Evolutionary conservation across 2,329 filamentous ascomycete genomes (phyloP), one percentile per base, ranked within the genome.

Genomic region (Chalaropsis ovoidea): DNA sequence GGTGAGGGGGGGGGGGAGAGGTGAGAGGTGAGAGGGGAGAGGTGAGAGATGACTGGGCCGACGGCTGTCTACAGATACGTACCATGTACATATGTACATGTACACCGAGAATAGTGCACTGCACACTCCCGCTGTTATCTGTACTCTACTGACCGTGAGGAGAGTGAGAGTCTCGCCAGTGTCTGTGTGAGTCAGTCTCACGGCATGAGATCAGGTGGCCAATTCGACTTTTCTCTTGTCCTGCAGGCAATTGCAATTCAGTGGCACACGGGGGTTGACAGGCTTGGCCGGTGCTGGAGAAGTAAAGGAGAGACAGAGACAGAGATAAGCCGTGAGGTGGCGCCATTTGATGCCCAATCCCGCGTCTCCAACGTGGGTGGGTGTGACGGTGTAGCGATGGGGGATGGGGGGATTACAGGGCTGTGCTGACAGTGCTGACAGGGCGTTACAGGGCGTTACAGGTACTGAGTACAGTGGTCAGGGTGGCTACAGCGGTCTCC

Each of bases 281-380:
- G 43, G 43, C 43, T n/a, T 47, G 43, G 43, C 43, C 8, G 43
- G 43, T 10, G n/a, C 15, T 47, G 4, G 5, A n/a, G 4, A 47
- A 39, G 35, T 5, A 7, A 39, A 39, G 31, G 31, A 6, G 35
- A 39, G 35, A 10, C 31, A 7, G 35, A 39, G 35, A 10, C 5
- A 39, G 35, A 52, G 22, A 52, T 52, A 52, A 52, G 47, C 47
- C 19, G 47, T 19, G 3, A 2, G 19, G 47, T 52, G 47, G 22
- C 22, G 24, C 47, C 47, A 35, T 58, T 58, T 58, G 54, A 58
- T 58, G 54, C 54, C 54, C 54, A 58, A 58, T 39, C n/a, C n/a
- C 15, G 43, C 10, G 43, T 2, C 35, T 39, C 8, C 35, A 39
- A 39, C 8, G 35, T 39, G 6, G 47, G n/a, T 19, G 17, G 19